Conservation (phyloP, 1,284 basidiomycete species). For the Ganoderma lucidum region DNA sequence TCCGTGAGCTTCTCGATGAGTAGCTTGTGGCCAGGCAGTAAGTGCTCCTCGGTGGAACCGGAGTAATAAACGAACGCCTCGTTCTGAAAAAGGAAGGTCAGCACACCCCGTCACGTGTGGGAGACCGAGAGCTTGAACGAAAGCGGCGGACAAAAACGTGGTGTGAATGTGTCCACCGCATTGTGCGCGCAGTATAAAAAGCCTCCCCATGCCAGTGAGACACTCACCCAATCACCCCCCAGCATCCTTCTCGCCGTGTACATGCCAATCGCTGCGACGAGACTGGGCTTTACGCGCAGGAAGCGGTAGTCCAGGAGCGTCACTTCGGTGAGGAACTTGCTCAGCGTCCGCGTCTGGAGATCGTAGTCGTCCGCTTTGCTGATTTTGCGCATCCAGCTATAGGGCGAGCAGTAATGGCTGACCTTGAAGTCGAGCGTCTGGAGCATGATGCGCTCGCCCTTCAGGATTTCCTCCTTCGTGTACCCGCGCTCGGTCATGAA, state of each 20-base stretch:
- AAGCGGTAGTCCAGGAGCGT: constrained; percentile 95
- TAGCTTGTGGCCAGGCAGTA: constrained; percentile 84
- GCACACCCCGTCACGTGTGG: constrained; percentile 58
- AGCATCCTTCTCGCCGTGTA: constrained; percentile 94
- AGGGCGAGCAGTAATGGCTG: constrained; percentile 98
- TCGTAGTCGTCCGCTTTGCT: constrained; percentile 99
- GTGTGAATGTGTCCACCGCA: constrained; percentile 35
- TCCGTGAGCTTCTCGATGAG: constrained; percentile 89
- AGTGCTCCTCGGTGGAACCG: constrained; percentile 90
- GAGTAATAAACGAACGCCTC: constrained; percentile 96
- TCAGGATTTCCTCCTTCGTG: constrained; percentile 94
- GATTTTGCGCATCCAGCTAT: constrained; percentile 99
- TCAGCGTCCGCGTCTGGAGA: constrained; percentile 95
- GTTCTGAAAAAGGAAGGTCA: constrained; percentile 61
- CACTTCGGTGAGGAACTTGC: constrained; percentile 98
- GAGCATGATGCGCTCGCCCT: constrained; percentile 96
- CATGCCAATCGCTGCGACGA: constrained; percentile 98
- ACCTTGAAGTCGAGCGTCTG: constrained; percentile 95
- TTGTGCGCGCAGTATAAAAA: constrained; percentile 34
- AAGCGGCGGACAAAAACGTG: constrained; percentile 36
- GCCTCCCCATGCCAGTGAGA: constrained; percentile 28
- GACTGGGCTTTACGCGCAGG: constrained; percentile 91
- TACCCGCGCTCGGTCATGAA: constrained; percentile 98
- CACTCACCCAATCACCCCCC: constrained; percentile 91
- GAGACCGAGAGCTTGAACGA: constrained; percentile 19